These are phyloP conservation scores for Lyophyllum semitale DNA, from an alignment of 768 basidiomycete species.

Conservation along the genomic window DNA sequence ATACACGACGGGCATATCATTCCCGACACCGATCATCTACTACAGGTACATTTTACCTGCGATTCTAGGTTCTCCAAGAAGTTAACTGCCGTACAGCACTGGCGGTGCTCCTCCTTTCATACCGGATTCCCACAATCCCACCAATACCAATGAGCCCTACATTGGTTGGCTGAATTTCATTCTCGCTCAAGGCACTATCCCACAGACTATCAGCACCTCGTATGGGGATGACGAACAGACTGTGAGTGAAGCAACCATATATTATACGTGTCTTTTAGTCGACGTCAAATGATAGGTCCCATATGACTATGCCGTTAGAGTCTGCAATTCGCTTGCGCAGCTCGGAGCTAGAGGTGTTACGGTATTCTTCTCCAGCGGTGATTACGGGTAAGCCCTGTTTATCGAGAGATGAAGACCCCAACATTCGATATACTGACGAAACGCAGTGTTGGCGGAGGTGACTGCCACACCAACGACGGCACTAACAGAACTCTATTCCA, in stretches of 20 bases:
- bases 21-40: conserved; percentile 62
- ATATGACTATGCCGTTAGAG: conserved; percentile 54
- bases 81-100: conserved; percentile 41
- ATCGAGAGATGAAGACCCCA: background rate
- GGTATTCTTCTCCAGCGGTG: conserved; percentile 66
- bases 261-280: background rate
- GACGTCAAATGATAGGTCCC: conserved; percentile 43
- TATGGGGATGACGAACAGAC: conserved; percentile 67
- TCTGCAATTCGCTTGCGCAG: conserved; percentile 64
- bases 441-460: conserved; percentile 57
- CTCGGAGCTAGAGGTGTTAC: conserved; percentile 61
- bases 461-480: conserved; percentile 50
- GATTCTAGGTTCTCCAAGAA: conserved; percentile 11
- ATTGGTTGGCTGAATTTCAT: conserved; percentile 65
- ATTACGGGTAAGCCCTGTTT: conserved; percentile 41
- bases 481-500: conserved; percentile 49
- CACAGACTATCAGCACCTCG: conserved; percentile 62
- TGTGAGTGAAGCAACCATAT: conserved; percentile 22
- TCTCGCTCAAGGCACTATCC: conserved; percentile 42
- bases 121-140: conserved; percentile 45
- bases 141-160: conserved; percentile 65
- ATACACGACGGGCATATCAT: conserved; percentile 58
- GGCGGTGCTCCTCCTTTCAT: conserved; percentile 67
- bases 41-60: conserved; percentile 40
- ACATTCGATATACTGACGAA: background rate